Evolutionary conservation across 2,329 filamentous ascomycete species (phyloP).

Genomic region (Talaromyces sp.): DNA sequence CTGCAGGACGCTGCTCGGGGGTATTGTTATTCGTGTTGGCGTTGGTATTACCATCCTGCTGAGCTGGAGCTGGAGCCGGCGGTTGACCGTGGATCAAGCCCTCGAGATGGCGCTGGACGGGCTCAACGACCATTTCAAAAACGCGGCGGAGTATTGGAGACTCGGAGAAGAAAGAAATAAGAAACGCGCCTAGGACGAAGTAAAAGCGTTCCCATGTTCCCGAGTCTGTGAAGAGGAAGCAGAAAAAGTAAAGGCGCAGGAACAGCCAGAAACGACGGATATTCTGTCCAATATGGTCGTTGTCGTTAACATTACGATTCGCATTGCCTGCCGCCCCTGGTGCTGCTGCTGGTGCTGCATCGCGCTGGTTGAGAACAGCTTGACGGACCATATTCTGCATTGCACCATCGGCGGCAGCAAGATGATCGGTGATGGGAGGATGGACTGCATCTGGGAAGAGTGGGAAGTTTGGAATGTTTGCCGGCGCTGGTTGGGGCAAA

Average conservation of each 20-base stretch:
- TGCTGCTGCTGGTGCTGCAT: constrained; percentile 7
- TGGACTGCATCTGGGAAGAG: constrained; percentile 14
- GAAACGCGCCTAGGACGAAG: constrained; percentile 32
- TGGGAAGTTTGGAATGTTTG: constrained; percentile 15
- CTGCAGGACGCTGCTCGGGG: neutral
- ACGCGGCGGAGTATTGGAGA: constrained; percentile 33
- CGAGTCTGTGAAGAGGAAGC: constrained; percentile 53
- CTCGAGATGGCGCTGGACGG: constrained; percentile 42
- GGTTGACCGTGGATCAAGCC: constrained; percentile 29
- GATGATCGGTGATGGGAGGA: neutral
- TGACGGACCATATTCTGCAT: constrained; percentile 30
- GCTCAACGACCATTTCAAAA: constrained; percentile 29
- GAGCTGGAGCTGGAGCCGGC: constrained; percentile 3
- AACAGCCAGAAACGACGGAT: constrained; percentile 52
- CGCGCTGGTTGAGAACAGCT: constrained; percentile 25
- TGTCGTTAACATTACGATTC: constrained; percentile 19
- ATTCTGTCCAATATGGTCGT: constrained; percentile 32
- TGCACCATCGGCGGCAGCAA: constrained; percentile 14
- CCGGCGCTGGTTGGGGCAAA: constrained; percentile 12
- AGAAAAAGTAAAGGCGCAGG: constrained; percentile 53
- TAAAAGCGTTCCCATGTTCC: constrained; percentile 41
- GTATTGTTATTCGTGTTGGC: neutral
- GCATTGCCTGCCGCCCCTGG: neutral
- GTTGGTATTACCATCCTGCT: constrained; percentile 13
- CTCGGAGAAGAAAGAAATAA: constrained; percentile 38